Evolutionary conservation across 495 filamentous ascomycete genomes (phyloP), one percentile per base, ranked within the genome.

Genomic region (Aspergillus kassunensis): DNA sequence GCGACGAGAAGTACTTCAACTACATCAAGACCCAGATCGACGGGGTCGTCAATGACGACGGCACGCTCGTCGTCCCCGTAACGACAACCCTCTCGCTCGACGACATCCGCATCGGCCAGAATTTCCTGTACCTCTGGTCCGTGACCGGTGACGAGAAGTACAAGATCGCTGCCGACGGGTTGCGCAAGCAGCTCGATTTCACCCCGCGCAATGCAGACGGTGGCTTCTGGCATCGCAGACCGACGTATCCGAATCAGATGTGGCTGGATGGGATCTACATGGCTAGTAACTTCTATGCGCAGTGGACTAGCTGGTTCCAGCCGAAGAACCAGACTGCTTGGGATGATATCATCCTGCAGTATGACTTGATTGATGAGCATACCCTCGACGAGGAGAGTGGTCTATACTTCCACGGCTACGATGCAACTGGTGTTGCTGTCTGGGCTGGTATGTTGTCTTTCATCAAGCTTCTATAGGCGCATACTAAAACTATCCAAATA

Each of bases 181-280:
- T 57, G 5, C 55, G 55, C 12, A 13, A 16, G 4, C 49, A 57
- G 30, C 52, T 57, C 15, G 55, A 57, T 19, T 29, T 53, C 36
- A 53, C 49, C 9, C 55, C 55, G n/a, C 44, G 49, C 31, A 57
- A 57, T 29, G 25, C 30, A 6, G 55, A 36, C 12, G 55, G 55
- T 11, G 55, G 55, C 5, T 35, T 57, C 30, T 57, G 49, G 55
- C 55, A 57, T 44, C 55, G 55, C n/a, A 21, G 27, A n/a, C 49
- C 49, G 0, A 57, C 55, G 4, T 58, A 58, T 39, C 55, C 55
- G 6, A 41, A 58, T 18, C 55, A 58, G 40, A 58, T 58, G 55
- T 58, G 55, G 55, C 34, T 58, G 45, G 55, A 58, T 49, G 55
- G 55, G 3, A 53, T 58, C 21, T 54, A 58, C 12, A 58, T 58